These are phyloP conservation scores for Capsella bursapastoris DNA, from an alignment of 345 rosid genomes.

Conservation along the genomic window DNA sequence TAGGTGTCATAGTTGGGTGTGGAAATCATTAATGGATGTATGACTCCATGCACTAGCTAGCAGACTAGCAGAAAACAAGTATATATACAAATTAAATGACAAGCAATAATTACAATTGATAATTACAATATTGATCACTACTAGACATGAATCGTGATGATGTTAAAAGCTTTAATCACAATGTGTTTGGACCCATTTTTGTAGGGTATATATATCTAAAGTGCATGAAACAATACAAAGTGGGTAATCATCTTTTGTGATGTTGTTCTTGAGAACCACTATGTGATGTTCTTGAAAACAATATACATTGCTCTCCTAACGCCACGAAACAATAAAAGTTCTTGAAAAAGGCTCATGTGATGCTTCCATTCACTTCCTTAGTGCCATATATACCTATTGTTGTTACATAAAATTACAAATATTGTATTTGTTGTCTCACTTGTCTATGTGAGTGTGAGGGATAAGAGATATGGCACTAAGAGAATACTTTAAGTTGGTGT, in stretches of 20 bases:
- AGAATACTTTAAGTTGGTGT: slow-evolving; percentile 7
- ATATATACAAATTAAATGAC: background rate
- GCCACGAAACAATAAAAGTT: no score
- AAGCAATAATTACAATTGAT: background rate
- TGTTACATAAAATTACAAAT: background rate
- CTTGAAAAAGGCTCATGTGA: no score
- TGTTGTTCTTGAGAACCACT: no score
- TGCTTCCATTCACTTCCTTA: background rate
- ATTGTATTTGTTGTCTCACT: background rate
- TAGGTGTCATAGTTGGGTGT: background rate
- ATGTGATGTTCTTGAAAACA: no score
- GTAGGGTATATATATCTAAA: slow-evolving; percentile 4
- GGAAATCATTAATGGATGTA: background rate
- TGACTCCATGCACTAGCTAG: background rate
- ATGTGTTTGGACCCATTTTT: background rate
- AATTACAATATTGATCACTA: no score
- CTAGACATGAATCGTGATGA: background rate
- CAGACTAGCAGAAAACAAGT: background rate
- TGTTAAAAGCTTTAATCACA: background rate
- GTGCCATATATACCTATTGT: background rate
- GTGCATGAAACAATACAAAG: slow-evolving; percentile 11
- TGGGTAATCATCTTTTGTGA: background rate
- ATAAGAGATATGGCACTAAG: slow-evolving; percentile 1
- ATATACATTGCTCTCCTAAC: no score
- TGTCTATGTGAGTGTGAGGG: background rate